Base-by-base conservation (phyloP, 129 eudicot species). In the Glebionis coronaria region DNA sequence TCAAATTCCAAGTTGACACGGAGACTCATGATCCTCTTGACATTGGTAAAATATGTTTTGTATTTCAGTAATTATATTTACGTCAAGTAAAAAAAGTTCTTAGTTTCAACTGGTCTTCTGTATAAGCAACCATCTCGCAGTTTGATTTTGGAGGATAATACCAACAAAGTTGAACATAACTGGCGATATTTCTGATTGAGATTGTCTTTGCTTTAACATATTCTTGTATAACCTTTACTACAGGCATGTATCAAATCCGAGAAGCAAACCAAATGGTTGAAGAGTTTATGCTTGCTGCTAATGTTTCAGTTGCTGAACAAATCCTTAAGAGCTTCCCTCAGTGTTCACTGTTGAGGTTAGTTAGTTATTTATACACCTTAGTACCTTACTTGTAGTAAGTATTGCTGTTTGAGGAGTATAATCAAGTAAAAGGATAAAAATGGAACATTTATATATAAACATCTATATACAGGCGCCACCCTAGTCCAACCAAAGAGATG, bases 201-300 rank as follows among this genome's bases (percentile, higher is more conserved):
- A 31, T 31, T 31, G 40, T 49, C 11, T 42, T 16, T 46, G 27
- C 47, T 60, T 25, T 27, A 9, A 44, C 67, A 20, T 1, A 6
- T 31, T 75, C 71, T 57, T 27, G 9, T 14, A 11, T 59, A 61
- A 46, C n/a, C 49, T 16, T 31, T 44, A n/a, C 19, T 35, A 62
- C 87, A 93, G 99, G 97, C 38, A 89, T 93, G 95, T 93, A 93
- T 77, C 99, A n/a, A n/a, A n/a, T n/a, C n/a, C n/a, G n/a, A n/a
- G n/a, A n/a, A n/a, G n/a, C n/a, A n/a, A n/a, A n/a, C n/a, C n/a
- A n/a, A n/a, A n/a, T n/a, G n/a, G n/a, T n/a, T n/a, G n/a, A n/a
- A n/a, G n/a, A n/a, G n/a, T n/a, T n/a, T n/a, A n/a, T n/a, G n/a
- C n/a, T n/a, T n/a, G n/a, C n/a, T n/a, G n/a, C n/a, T n/a, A n/a